These are phyloP conservation scores for Candida mesenterica DNA, from an alignment of 1,139 yeast genomes.

Conservation along the genomic window DNA sequence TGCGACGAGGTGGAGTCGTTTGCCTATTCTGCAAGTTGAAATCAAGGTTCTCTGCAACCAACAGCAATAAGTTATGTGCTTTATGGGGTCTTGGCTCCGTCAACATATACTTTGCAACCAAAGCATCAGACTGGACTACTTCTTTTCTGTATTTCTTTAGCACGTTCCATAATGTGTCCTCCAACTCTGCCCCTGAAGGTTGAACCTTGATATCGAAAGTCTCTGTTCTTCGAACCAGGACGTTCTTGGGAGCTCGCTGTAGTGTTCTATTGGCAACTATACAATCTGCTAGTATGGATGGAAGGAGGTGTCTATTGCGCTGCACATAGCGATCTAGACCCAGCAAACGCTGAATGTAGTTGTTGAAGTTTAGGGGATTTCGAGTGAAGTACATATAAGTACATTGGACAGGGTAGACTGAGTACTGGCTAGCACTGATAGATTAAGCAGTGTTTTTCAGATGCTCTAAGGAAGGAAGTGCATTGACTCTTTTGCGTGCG, in stretches of 20 bases:
- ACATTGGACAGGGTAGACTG: too few species aligned
- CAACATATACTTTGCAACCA: conserved; percentile 19
- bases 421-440: too few species aligned
- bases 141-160: conserved; percentile 3
- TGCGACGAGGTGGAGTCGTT: background rate
- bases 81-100: conserved; percentile 24
- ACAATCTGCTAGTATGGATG: conserved; percentile 20
- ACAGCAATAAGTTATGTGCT: conserved; percentile 18
- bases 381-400: conserved; percentile 16
- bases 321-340: conserved; percentile 9
- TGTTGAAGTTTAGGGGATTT: conserved; percentile 29
- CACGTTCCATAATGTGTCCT: conserved; percentile 5
- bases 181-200: conserved; percentile 9
- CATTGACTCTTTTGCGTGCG: too few species aligned
- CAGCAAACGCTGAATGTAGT: conserved; percentile 20
- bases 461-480: too few species aligned
- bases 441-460: too few species aligned
- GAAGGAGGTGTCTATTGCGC: conserved; percentile 3
- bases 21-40: background rate
- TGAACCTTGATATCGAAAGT: conserved; percentile 7
- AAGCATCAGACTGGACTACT: background rate
- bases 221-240: conserved; percentile 1
- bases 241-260: conserved; percentile 10
- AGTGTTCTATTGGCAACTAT: conserved; percentile 25
- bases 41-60: conserved; percentile 6